Base-by-base conservation (phyloP, 1,139 yeast species). In the Nadsonia starkeyi-henricii region DNA sequence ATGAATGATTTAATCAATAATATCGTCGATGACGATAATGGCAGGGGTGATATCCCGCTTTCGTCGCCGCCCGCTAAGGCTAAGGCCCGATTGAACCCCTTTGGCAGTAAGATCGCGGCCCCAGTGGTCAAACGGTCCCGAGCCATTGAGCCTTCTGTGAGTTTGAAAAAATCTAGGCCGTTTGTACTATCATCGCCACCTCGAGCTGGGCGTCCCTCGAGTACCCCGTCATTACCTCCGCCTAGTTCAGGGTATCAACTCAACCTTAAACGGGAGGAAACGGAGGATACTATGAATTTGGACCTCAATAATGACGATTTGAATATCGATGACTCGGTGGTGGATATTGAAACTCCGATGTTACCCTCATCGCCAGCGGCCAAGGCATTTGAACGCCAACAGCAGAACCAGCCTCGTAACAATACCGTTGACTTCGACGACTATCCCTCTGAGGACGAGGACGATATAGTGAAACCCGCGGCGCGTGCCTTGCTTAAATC, bases 1-100 rank as follows among this genome's bases (percentile, higher is more conserved):
- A 53, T 64, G 58, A 64, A 59, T 21, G 59, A 54, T 44, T 47
- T 64, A 33, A 47, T 64, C 37, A 59, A 55, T 7, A 59, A 51
- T 13, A 48, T 61, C 19, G 62, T 51, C 5, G 37, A 41, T 33
- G 39, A 33, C 12, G 9, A n/a, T n/a, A n/a, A n/a, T n/a, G n/a
- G n/a, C n/a, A n/a, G n/a, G n/a, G n/a, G 5, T 23, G 28, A 23
- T 23, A 23, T 23, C 5, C 28, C 28, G 28, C 9, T 23, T 23
- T n/a, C 17, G 4, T 13, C 39, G 17, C 39, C 39, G 12, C 3
- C 17, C 12, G 4, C 9, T 13, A 12, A 12, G 15, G 17, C 17
- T 33, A 33, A 33, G 12, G 39, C 39, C 12, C 39, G 39, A 7
- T n/a, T 33, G 15, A n/a, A 33, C 17, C 39, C 9, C 39, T 26